Evolutionary conservation across 1,284 basidiomycete species (phyloP).

Genomic region (Albatrellus sp.): DNA sequence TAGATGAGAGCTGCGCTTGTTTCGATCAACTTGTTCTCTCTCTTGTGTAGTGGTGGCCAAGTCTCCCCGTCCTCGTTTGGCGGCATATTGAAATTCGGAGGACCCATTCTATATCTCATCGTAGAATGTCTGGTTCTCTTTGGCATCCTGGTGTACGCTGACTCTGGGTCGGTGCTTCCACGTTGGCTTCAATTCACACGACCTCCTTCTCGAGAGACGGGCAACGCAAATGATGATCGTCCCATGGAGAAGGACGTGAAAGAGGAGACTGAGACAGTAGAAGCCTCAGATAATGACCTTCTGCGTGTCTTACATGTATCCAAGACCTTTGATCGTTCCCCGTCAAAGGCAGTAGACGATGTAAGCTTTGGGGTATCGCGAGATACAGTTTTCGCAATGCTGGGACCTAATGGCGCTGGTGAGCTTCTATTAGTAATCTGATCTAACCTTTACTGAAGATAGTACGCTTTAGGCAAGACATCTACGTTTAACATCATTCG

Average conservation of each 20-base stretch:
- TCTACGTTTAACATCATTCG: conserved; percentile 70
- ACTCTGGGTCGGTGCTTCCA: conserved; percentile 42
- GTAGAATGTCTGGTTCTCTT: conserved; percentile 41
- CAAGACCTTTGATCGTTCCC: conserved; percentile 39
- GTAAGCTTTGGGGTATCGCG: conserved; percentile 57
- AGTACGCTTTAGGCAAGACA: conserved; percentile 61
- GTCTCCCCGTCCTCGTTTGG: conserved; percentile 37
- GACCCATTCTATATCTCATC: conserved; percentile 66
- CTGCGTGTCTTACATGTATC: conserved; percentile 56
- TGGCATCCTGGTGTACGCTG: conserved; percentile 44
- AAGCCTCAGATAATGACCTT: conserved; percentile 36
- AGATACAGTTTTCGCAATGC: conserved; percentile 58
- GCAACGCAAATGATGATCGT: background rate
- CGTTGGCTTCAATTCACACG: conserved; percentile 4
- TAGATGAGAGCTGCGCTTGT: conserved; percentile 55
- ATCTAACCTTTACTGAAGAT: background rate
- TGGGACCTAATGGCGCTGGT: conserved; percentile 64
- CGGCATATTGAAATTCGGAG: conserved; percentile 51
- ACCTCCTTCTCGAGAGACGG: background rate
- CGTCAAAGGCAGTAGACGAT: conserved; percentile 55
- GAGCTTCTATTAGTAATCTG: too few species aligned
- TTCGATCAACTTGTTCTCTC: conserved; percentile 65
- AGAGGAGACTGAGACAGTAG: conserved; percentile 38
- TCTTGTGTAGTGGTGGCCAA: conserved; percentile 53
- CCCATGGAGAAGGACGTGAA: conserved; percentile 30